Evolutionary conservation across 2,329 filamentous ascomycete genomes (phyloP).

Genomic region (Cladosporium velox): DNA sequence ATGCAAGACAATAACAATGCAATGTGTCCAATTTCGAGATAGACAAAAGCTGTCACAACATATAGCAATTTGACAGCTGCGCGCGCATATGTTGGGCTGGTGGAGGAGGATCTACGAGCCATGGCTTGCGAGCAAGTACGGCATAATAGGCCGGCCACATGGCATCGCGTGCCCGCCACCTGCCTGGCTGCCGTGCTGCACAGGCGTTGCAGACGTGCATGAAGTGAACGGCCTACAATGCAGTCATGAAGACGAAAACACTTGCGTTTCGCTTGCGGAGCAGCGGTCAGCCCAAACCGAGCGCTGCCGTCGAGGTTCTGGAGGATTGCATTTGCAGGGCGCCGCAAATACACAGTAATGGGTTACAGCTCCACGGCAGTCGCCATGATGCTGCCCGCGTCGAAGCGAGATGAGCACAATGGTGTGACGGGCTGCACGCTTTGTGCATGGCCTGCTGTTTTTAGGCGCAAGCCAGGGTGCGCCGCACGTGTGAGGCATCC

Average conservation of each 20-base stretch:
- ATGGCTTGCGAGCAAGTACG: constrained; percentile 10
- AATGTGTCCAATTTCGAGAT: not conserved
- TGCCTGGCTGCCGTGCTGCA: not conserved
- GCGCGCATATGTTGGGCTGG: not conserved
- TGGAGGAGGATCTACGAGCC: not conserved
- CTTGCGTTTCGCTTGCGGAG: constrained; percentile 16
- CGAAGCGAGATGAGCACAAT: constrained; percentile 21
- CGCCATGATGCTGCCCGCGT: constrained; percentile 13
- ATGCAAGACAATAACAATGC: not conserved
- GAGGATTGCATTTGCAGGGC: not conserved
- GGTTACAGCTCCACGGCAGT: constrained; percentile 19
- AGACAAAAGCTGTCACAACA: not conserved
- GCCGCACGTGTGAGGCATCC: constrained; percentile 13
- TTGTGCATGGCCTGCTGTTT: constrained; percentile 10
- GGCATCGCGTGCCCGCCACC: constrained; percentile 13
- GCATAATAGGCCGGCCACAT: constrained; percentile 13
- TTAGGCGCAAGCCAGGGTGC: constrained; percentile 10
- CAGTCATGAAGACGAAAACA: constrained; percentile 19
- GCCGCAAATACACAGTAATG: not conserved
- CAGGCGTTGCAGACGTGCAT: constrained; percentile 13
- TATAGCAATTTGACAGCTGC: not conserved
- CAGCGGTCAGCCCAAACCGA: constrained; percentile 17
- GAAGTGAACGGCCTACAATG: constrained; percentile 10
- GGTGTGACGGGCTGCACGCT: constrained; percentile 19
- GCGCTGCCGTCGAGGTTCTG: constrained; percentile 2